Percentiles rank a stretch among this genome's conserved stretches.
These are phyloP conservation scores for Sclerotinia spermophila DNA, from an alignment of 2,329 filamentous ascomycete species.

Conservation along the genomic window DNA sequence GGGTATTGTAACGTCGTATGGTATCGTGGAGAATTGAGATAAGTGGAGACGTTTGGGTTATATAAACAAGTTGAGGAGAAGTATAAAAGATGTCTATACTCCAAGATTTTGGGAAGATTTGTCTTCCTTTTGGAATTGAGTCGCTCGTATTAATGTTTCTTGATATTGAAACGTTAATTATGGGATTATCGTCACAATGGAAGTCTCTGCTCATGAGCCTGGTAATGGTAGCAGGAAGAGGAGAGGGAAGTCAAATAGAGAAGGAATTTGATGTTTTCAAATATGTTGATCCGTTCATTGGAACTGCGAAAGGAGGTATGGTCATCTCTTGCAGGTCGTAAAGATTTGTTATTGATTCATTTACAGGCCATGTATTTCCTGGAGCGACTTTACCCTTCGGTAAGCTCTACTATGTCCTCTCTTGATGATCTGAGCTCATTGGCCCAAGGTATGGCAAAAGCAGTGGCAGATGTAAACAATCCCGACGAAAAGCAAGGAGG, in stretches of 20 bases:
- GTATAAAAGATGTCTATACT: conserved; percentile 1
- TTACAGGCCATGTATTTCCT: conserved; percentile 49
- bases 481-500: conserved; percentile 52
- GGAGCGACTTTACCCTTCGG: conserved; percentile 53
- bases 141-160: not conserved
- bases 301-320: conserved; percentile 49
- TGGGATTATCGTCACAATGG: not conserved
- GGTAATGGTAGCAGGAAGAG: not conserved
- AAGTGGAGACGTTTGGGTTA: not conserved
- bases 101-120: not conserved
- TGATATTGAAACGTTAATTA: not conserved
- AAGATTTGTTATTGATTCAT: not conserved
- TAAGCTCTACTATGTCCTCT: conserved; percentile 22
- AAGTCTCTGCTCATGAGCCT: not conserved
- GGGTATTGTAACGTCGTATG: conserved; percentile 17
- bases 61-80: not conserved
- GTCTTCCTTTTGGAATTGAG: not conserved
- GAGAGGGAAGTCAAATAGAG: not conserved
- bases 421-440: conserved; percentile 33
- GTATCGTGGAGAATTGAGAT: not conserved
- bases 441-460: conserved; percentile 43
- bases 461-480: conserved; percentile 51
- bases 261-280: conserved; percentile 38
- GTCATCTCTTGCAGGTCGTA: not conserved
- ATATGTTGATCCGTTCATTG: conserved; percentile 51